These are phyloP conservation scores for Gracilariopsis chorda DNA, from an alignment of 23 red algal genomes.

Conservation along the genomic window DNA sequence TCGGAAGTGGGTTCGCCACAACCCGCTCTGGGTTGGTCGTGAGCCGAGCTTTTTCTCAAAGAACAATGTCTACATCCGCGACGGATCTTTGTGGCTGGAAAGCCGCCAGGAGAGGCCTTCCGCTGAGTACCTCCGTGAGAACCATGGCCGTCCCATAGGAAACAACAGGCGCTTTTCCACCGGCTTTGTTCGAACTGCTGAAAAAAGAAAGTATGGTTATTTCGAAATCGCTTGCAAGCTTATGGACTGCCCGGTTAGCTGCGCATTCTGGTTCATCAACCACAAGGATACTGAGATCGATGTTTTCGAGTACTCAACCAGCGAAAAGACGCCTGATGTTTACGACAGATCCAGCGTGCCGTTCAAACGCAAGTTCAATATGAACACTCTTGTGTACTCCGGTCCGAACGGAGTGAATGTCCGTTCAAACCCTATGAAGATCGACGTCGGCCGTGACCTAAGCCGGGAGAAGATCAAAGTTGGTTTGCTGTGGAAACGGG, in stretches of 20 bases:
- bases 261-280: conserved; percentile 53
- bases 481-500: conserved; percentile 11
- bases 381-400: neutral
- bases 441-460: conserved; percentile 1
- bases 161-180: conserved; percentile 12
- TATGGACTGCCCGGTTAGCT: conserved; percentile 38
- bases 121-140: neutral
- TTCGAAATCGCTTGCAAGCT: conserved; percentile 42
- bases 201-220: conserved; percentile 37
- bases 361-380: conserved; percentile 36
- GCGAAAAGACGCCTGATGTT: neutral
- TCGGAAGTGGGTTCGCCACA: neutral
- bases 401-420: neutral
- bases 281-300: conserved; percentile 39
- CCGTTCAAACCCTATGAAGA: neutral
- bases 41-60: conserved; percentile 27
- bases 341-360: neutral
- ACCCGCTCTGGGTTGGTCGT: conserved; percentile 18
- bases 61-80: conserved; percentile 22
- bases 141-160: conserved; percentile 1
- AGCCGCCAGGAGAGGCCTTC: conserved; percentile 5
- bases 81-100: conserved; percentile 21
- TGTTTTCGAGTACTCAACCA: conserved; percentile 47
- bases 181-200: conserved; percentile 11
- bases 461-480: conserved; percentile 35